Conservation (phyloP, 2,329 filamentous ascomycete species). For the Botryotinia globosa region DNA sequence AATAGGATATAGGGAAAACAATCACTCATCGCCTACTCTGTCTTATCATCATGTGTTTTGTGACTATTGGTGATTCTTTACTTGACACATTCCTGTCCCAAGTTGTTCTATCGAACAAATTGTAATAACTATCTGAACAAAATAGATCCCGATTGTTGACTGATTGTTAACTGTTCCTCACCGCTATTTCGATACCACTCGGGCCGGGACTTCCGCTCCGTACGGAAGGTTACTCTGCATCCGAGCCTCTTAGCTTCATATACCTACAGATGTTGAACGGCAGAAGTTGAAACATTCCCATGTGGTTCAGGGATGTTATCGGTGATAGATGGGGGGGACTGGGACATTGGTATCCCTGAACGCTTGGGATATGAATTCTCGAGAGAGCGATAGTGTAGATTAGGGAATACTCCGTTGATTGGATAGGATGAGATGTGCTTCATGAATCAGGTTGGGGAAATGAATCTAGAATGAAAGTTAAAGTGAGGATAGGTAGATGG, state of each 20-base stretch:
- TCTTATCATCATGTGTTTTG: neutral
- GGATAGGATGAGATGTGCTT: neutral
- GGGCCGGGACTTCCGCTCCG: neutral
- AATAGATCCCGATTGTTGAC: neutral
- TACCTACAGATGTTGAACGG: neutral
- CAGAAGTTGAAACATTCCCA: neutral
- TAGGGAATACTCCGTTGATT: neutral
- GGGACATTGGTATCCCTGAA: neutral
- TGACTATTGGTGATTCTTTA: neutral
- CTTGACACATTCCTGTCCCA: neutral
- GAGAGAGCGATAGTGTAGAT: neutral
- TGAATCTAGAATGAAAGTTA: neutral
- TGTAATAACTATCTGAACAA: neutral
- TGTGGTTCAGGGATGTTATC: neutral
- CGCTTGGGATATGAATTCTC: neutral
- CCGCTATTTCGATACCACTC: conserved; percentile 9
- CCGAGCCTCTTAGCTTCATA: neutral
- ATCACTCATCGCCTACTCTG: neutral
- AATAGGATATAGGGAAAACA: conserved; percentile 22
- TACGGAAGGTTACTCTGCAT: neutral
- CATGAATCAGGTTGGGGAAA: neutral
- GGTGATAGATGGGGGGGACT: neutral
- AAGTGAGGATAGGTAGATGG: neutral
- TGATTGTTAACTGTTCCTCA: neutral
- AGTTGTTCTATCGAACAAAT: too few relatives aligned